phyloP scores from a whole-genome alignment of 306 rosid genomes.

The Delonix regia region DNA sequence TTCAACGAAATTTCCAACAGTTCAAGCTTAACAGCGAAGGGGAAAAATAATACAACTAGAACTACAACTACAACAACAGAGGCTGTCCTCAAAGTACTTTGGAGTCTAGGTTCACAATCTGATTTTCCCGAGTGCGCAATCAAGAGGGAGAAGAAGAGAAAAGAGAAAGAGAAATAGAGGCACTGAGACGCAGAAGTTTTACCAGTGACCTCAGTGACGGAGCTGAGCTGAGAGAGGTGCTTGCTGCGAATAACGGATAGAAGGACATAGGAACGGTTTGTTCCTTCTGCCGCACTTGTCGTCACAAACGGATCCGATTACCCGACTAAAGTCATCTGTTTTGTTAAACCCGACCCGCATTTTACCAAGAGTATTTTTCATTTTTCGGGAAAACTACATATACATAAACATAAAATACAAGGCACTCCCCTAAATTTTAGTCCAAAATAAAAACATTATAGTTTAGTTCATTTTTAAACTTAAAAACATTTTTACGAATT shows the following conservation, averaged over 20 bases:
- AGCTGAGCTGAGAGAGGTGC: background rate
- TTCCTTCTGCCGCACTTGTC: too few species aligned
- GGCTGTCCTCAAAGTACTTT: background rate
- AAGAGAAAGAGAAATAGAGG: background rate
- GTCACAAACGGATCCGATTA: background rate
- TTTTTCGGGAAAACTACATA: background rate
- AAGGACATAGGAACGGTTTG: background rate
- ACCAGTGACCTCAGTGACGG: constrained; percentile 15
- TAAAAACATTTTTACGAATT: background rate
- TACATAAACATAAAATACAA: background rate
- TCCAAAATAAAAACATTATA: too few species aligned
- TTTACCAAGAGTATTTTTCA: background rate
- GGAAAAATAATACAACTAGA: background rate
- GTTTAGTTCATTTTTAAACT: too few species aligned
- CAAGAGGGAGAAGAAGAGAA: background rate
- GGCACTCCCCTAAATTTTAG: too few species aligned
- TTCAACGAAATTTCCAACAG: background rate
- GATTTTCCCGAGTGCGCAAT: background rate
- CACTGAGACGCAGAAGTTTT: background rate
- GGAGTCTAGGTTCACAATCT: background rate
- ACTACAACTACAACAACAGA: background rate
- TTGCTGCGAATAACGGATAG: constrained; percentile 24
- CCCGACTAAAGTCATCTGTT: background rate
- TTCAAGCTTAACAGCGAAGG: background rate
- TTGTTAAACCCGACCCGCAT: background rate